A percentile compares a stretch with the other conserved stretches of the same genome.
phyloP scores from a whole-genome alignment of 208 protist species.

The Vickermania ingenoplastis region DNA sequence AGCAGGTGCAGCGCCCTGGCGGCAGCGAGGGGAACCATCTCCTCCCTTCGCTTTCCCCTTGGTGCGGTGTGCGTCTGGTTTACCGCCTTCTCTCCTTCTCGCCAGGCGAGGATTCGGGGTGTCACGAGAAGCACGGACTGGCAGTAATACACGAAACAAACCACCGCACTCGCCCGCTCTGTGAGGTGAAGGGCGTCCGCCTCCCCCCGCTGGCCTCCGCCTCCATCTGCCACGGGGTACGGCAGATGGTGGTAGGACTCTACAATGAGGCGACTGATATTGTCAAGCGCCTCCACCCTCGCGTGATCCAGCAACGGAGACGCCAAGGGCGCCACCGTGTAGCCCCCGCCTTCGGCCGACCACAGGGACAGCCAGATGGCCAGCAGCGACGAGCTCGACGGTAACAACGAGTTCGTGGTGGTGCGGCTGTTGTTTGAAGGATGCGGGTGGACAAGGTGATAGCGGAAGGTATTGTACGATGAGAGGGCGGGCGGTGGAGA shows the following conservation, averaged over 20 bases:
- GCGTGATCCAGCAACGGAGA: background rate
- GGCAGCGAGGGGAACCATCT: slow-evolving; percentile 34
- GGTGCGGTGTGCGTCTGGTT: background rate
- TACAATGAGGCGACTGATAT: slow-evolving; percentile 2
- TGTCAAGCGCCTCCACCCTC: slow-evolving; percentile 7
- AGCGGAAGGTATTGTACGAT: too few species aligned
- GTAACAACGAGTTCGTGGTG: too few species aligned
- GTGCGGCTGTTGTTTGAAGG: too few species aligned
- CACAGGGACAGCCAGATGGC: background rate
- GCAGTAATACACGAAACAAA: slow-evolving; percentile 35
- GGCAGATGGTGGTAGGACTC: background rate
- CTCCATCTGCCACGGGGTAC: background rate
- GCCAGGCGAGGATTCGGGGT: slow-evolving; percentile 12
- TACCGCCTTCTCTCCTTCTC: slow-evolving; percentile 7
- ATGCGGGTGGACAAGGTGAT: too few species aligned
- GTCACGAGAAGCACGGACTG: slow-evolving; percentile 7
- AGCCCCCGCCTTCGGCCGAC: background rate
- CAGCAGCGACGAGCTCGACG: background rate
- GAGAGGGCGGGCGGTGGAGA: too few species aligned
- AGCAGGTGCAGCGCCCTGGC: slow-evolving; percentile 49
- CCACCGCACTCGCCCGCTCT: slow-evolving; percentile 4
- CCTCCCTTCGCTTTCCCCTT: slow-evolving; percentile 3
- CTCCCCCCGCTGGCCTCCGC: too few species aligned
- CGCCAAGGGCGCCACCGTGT: too few species aligned
- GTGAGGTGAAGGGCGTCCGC: background rate